A percentile compares a stretch with the other conserved stretches of the same genome.
These are phyloP conservation scores for Fusarium anthophilum DNA, from an alignment of 2,329 filamentous ascomycete genomes.

Conservation along the genomic window DNA sequence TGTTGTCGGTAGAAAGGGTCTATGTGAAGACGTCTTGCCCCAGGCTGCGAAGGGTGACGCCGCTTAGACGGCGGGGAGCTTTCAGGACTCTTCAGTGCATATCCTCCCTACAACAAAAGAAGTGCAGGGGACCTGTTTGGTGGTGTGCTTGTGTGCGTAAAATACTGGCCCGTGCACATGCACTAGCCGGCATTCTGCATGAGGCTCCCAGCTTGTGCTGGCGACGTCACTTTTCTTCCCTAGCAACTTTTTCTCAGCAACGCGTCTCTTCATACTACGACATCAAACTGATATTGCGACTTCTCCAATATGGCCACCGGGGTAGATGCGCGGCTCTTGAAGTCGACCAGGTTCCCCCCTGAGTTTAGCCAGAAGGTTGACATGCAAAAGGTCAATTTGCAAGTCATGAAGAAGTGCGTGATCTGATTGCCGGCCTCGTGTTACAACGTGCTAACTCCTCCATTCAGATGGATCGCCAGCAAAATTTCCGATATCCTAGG, in stretches of 20 bases:
- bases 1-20: conserved; percentile 1
- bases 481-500: conserved; percentile 88
- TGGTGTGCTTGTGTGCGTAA: neutral
- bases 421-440: neutral
- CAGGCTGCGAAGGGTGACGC: conserved; percentile 37
- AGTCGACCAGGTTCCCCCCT: conserved; percentile 90
- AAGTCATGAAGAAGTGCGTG: conserved; percentile 95
- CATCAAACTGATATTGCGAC: conserved; percentile 28
- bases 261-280: conserved; percentile 19
- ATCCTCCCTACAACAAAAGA: neutral
- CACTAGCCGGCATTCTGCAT: neutral
- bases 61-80: conserved; percentile 5
- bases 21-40: neutral
- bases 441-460: conserved; percentile 23
- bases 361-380: conserved; percentile 97
- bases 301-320: conserved; percentile 74
- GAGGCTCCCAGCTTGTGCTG: conserved; percentile 10
- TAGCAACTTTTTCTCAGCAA: conserved; percentile 35
- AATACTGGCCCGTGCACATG: conserved; percentile 23
- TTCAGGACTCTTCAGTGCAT: conserved; percentile 16
- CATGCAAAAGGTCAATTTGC: conserved; percentile 95
- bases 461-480: conserved; percentile 87
- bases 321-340: conserved; percentile 88
- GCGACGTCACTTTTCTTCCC: conserved; percentile 46
- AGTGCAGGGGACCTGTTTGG: neutral